Evolutionary conservation across 768 basidiomycete species (phyloP), one percentile per base, ranked within the genome.

Genomic region (Exsudoporus frostii): DNA sequence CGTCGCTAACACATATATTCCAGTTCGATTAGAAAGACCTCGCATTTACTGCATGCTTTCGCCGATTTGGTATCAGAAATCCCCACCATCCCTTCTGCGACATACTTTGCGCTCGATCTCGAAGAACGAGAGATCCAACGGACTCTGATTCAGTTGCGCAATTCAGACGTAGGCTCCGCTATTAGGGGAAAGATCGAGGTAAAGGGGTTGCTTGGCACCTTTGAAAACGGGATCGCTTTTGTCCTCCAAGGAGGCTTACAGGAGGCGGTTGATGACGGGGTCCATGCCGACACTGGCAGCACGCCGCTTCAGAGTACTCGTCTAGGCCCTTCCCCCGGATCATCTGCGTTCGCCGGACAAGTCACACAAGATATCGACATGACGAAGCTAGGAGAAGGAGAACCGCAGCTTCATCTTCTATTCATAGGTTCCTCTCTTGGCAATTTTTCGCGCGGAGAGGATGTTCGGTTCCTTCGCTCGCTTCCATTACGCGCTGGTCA

Each of bases 61-160:
- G 82, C 92, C 17, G 73, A 73, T 27, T 68, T 82, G 15, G 77
- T 84, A 7, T 65, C 76, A 19, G 64, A 63, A 19, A 55, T 60
- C 6, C 66, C 64, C 11, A 50, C 67, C 1, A 59, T 66, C 2
- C 71, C 83, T 3, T 82, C 85, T 1, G 82, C 88, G 63, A 88
- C 83, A 2, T 95, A 94, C 67, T 92, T 89, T 73, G 93, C 96
- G n/a, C 88, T 99, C 48, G 97, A 98, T 65, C 83, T 98, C 29
- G 93, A 97, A 68, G 79, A 86, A 59, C 82, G 80, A 44, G 94
- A 97, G 65, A 83, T 98, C 24, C 79, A 84, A 53, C 85, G 92
- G 32, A 89, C 92, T 8, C 79, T 98, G 24, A 72, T 73, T 19
- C 76, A 84, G 61, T 84, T 99, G 56, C 68, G 79, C 45, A 60